These are phyloP conservation scores for Durusdinium trenchii DNA, from an alignment of 73 alveolate genomes.

Conservation along the genomic window DNA sequence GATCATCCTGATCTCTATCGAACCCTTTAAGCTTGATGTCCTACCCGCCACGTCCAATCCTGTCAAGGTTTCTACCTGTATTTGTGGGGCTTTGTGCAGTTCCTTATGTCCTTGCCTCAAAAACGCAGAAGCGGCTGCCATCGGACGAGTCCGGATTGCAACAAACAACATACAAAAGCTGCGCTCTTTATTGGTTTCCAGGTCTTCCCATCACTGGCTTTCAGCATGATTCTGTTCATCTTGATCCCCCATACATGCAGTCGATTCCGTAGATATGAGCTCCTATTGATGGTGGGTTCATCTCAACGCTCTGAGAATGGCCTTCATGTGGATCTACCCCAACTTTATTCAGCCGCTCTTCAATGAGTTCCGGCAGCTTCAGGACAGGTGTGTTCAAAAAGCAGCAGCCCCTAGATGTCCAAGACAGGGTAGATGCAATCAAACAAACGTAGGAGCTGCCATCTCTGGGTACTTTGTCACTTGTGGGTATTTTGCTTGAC, in stretches of 20 bases:
- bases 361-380: conserved; percentile 62
- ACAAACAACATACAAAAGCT: no score
- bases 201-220: background rate
- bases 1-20: background rate
- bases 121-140: no score
- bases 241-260: no score
- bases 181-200: no score
- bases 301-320: background rate
- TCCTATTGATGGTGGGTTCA: no score
- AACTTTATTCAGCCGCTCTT: conserved; percentile 68
- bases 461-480: no score
- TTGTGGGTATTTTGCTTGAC: no score
- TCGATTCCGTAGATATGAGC: no score
- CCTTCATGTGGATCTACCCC: conserved; percentile 76
- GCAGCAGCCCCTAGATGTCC: background rate
- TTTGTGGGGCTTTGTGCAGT: conserved; percentile 51
- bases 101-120: conserved; percentile 18
- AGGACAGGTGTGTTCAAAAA: background rate
- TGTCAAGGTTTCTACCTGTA: conserved; percentile 55
- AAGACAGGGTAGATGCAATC: background rate
- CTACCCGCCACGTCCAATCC: background rate
- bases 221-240: background rate
- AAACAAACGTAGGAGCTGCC: no score
- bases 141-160: no score
- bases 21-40: no score